These are phyloP conservation scores for Arctium lappa DNA, from an alignment of 129 eudicot genomes.

Conservation along the genomic window DNA sequence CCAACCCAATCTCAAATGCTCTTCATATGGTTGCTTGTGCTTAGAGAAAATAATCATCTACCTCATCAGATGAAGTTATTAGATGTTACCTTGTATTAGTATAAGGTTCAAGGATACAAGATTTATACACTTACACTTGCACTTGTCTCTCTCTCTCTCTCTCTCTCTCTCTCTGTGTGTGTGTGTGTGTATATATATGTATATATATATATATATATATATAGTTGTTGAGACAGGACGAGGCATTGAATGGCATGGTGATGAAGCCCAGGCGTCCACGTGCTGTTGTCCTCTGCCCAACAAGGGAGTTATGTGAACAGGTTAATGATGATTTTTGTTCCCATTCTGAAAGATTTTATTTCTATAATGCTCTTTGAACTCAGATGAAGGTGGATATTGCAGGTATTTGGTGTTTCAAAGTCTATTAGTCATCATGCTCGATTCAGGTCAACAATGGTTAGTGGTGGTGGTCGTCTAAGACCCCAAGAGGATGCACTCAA, in stretches of 20 bases:
- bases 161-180: too few species aligned
- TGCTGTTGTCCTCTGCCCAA: constrained; percentile 87
- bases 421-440: constrained; percentile 92
- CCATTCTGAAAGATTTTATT: not conserved
- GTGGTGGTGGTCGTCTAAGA: constrained; percentile 89
- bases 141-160: not conserved
- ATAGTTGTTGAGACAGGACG: constrained; percentile 72
- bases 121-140: not conserved
- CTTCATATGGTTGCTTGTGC: not conserved
- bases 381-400: constrained; percentile 24
- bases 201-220: not conserved
- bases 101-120: not conserved
- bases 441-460: constrained; percentile 93
- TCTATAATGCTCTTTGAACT: not conserved
- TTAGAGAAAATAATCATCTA: not conserved
- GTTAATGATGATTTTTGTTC: constrained; percentile 28
- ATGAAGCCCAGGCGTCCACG: constrained; percentile 97
- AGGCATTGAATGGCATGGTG: constrained; percentile 64
- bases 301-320: constrained; percentile 96
- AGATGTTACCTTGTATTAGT: not conserved
- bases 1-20: not conserved
- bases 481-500: constrained; percentile 92
- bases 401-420: constrained; percentile 90
- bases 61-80: not conserved
- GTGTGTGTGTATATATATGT: not conserved